phyloP scores from a whole-genome alignment of 2,329 filamentous ascomycete genomes.

The Aspergillus bombycis region DNA sequence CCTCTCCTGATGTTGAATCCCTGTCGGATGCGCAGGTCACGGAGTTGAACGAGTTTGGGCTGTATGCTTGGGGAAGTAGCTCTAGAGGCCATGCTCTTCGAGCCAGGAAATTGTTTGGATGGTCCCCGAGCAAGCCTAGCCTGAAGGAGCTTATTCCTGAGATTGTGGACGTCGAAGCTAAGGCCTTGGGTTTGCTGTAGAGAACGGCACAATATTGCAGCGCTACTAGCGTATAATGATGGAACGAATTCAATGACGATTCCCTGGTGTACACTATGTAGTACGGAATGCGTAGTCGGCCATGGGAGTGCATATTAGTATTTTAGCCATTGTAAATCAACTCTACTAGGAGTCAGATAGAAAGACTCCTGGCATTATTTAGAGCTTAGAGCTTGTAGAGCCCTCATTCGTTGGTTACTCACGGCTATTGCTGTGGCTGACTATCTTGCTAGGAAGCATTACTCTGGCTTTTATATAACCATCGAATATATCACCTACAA shows the following conservation, averaged over 20 bases:
- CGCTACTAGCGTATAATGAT: not conserved
- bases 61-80: slow-evolving; percentile 44
- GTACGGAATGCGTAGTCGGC: too few species aligned
- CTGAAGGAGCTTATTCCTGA: slow-evolving; percentile 59
- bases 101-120: slow-evolving; percentile 42
- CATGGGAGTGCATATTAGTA: too few species aligned
- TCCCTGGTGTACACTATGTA: not conserved
- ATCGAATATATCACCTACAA: not conserved
- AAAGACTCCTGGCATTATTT: too few species aligned
- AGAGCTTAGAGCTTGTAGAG: too few species aligned
- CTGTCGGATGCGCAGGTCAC: slow-evolving; percentile 36
- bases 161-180: slow-evolving; percentile 56
- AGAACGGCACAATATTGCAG: not conserved
- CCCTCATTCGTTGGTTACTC: too few species aligned
- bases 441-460: too few species aligned
- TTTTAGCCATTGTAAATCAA: too few species aligned
- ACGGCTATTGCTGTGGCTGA: too few species aligned
- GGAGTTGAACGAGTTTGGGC: slow-evolving; percentile 45
- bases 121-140: slow-evolving; percentile 45
- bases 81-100: slow-evolving; percentile 41
- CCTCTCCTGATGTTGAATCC: slow-evolving; percentile 43
- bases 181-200: slow-evolving; percentile 37
- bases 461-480: not conserved
- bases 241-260: slow-evolving; percentile 11
- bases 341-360: too few species aligned